Evolutionary conservation across 352 stramenopile species (phyloP), one percentile per base, ranked within the genome.

Genomic region (Hyaloperonospora brassicae): DNA sequence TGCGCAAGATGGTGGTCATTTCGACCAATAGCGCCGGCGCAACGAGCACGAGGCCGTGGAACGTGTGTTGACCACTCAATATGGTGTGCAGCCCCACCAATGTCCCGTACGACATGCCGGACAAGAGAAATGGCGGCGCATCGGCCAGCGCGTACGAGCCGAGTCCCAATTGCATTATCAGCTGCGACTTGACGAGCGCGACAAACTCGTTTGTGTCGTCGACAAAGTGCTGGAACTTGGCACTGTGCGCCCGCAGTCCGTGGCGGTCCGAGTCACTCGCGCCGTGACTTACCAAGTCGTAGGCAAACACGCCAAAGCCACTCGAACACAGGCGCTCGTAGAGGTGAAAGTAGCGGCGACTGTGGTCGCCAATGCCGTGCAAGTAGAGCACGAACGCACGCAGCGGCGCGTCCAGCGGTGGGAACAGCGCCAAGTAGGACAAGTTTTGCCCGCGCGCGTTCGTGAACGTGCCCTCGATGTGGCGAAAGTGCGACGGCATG

Each of bases 91-190:
- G 44, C 41, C 72, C 71, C 31, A 88, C 74, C 30, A 88, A 64
- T 13, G 60, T 73, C 34, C 78, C 78, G 49, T 79, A 88, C 9
- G 71, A 84, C 59, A 86, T 84, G 39, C 78, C 78, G 42, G 79
- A 72, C 43, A 88, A 59, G 31, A 81, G 55, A 4, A 86, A 50
- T 52, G 75, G 73, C 50, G 64, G 61, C 46, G 60, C 38, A 5
- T 40, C n/a, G 4, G 30, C 36, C 11, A 17, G 17, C 17, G 21
- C 17, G 0, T 17, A 0, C 17, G 17, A 17, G 17, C 17, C 7
- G 21, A 59, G 7, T 31, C 34, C 13, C 47, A 68, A 46, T 38
- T 62, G 34, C 13, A 65, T 56, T 17, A 76, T 59, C 27, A 80
- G 21, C 12, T 66, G 23, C n/a, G 56, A 38, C 55, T 78, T 76